phyloP scores from a whole-genome alignment of 1,284 basidiomycete species.

The Apiotrichum siamense region DNA sequence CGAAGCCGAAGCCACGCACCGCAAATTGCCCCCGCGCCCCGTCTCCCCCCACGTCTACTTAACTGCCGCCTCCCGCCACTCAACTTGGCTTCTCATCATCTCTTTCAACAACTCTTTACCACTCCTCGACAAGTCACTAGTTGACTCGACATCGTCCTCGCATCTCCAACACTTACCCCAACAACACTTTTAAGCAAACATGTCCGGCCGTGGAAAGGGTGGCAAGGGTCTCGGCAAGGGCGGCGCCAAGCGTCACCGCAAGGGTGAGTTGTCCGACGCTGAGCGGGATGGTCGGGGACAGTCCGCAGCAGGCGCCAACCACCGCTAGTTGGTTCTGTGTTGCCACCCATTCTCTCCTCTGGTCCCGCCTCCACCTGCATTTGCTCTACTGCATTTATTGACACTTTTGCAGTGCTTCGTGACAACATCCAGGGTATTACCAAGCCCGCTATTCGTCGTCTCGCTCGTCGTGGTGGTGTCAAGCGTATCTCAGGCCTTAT shows the following conservation, averaged over 20 bases:
- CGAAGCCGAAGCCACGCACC: too few species aligned
- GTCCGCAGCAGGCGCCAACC: background rate
- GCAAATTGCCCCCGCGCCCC: too few species aligned
- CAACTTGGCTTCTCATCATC: background rate
- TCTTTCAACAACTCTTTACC: background rate
- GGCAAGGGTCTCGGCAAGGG: constrained; percentile 77
- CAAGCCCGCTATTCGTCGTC: constrained; percentile 86
- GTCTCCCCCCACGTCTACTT: too few species aligned
- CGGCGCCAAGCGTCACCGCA: constrained; percentile 82
- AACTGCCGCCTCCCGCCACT: too few species aligned
- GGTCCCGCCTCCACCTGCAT: background rate
- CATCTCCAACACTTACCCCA: constrained; percentile 11
- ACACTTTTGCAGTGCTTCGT: constrained; percentile 54
- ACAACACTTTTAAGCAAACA: constrained; percentile 42
- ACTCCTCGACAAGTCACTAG: background rate
- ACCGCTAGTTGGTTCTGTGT: background rate
- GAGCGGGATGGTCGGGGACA: too few species aligned
- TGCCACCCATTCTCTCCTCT: too few species aligned
- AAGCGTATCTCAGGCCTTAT: constrained; percentile 90
- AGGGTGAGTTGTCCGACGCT: constrained; percentile 38
- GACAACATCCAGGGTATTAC: constrained; percentile 82
- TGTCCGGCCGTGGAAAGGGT: constrained; percentile 75
- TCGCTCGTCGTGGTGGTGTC: constrained; percentile 90
- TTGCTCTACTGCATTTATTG: background rate
- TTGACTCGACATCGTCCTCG: background rate